Percentiles rank a stretch among this genome's conserved stretches.
Evolutionary conservation across 257 asterid species (phyloP).

Genomic region (Nicotiana tabacum): DNA sequence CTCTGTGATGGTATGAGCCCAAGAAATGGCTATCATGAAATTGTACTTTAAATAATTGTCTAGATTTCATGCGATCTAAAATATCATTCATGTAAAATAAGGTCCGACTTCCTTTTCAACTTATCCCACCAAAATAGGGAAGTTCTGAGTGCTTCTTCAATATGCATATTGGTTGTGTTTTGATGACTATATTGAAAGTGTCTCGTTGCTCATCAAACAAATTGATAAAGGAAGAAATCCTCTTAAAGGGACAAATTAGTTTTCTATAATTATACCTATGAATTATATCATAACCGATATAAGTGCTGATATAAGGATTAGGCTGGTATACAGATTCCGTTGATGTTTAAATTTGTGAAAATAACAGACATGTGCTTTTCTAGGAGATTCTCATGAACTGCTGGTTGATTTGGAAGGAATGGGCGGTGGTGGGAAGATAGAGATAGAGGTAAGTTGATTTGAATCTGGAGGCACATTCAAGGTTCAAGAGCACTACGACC

Average conservation of each 20-base stretch:
- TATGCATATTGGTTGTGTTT: slow-evolving; percentile 4
- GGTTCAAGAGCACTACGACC: not conserved
- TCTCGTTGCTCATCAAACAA: not conserved
- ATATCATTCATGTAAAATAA: not conserved
- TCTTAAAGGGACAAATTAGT: not conserved
- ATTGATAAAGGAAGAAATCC: not conserved
- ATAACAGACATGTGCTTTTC: slow-evolving; percentile 25
- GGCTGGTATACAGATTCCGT: not conserved
- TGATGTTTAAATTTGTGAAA: slow-evolving; percentile 4
- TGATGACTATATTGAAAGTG: not conserved
- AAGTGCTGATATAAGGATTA: not conserved
- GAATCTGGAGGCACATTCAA: slow-evolving; percentile 3
- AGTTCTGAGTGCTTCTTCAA: not conserved
- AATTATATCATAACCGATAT: not conserved
- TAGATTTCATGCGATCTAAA: not conserved
- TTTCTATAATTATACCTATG: not conserved
- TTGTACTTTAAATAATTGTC: not conserved
- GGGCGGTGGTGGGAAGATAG: slow-evolving; percentile 99
- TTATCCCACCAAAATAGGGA: not conserved
- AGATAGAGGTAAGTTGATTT: slow-evolving; percentile 66
- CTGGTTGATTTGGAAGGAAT: slow-evolving; percentile 92
- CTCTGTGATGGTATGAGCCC: slow-evolving; percentile 69
- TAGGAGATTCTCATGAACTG: slow-evolving; percentile 75
- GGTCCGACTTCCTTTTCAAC: not conserved
- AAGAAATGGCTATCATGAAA: not conserved